phyloP scores from a whole-genome alignment of 2,329 filamentous ascomycete genomes.

The Stagonosporopsis vannaccii region DNA sequence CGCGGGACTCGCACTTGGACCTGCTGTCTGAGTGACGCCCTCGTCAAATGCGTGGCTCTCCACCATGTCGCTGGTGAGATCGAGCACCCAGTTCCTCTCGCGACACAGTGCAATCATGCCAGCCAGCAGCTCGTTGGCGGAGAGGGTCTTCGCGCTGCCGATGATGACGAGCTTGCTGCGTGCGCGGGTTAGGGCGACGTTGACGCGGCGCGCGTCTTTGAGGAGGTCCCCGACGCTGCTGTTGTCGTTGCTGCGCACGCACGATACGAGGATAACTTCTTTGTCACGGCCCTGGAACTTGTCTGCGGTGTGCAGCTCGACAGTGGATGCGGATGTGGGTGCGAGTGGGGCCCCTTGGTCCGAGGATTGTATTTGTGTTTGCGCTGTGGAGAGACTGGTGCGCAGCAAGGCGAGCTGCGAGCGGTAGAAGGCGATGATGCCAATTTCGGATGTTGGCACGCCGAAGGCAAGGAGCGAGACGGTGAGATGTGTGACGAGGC shows the following conservation, averaged over 20 bases:
- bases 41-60: slow-evolving; percentile 74
- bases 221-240: slow-evolving; percentile 88
- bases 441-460: slow-evolving; percentile 77
- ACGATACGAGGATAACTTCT: slow-evolving; percentile 84
- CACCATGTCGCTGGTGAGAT: slow-evolving; percentile 70
- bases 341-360: slow-evolving; percentile 46
- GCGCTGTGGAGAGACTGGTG: slow-evolving; percentile 68
- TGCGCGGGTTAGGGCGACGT: slow-evolving; percentile 93
- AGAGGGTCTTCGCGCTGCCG: slow-evolving; percentile 80
- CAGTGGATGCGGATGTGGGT: slow-evolving; percentile 39
- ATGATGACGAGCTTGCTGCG: slow-evolving; percentile 90
- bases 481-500: slow-evolving; percentile 80
- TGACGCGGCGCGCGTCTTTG: slow-evolving; percentile 90
- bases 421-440: slow-evolving; percentile 96
- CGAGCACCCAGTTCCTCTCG: slow-evolving; percentile 77
- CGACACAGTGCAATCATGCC: slow-evolving; percentile 82
- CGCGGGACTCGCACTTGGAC: slow-evolving; percentile 14
- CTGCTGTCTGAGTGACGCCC: slow-evolving; percentile 49
- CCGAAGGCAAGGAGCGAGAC: slow-evolving; percentile 78
- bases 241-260: slow-evolving; percentile 85
- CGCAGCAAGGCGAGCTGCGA: slow-evolving; percentile 87
- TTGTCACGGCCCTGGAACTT: slow-evolving; percentile 97
- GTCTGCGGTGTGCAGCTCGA: slow-evolving; percentile 97
- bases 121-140: slow-evolving; percentile 73
- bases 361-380: slow-evolving; percentile 52